These are phyloP conservation scores for Ananas comosus DNA, from an alignment of 176 grass and related monocot species.

Conservation along the genomic window DNA sequence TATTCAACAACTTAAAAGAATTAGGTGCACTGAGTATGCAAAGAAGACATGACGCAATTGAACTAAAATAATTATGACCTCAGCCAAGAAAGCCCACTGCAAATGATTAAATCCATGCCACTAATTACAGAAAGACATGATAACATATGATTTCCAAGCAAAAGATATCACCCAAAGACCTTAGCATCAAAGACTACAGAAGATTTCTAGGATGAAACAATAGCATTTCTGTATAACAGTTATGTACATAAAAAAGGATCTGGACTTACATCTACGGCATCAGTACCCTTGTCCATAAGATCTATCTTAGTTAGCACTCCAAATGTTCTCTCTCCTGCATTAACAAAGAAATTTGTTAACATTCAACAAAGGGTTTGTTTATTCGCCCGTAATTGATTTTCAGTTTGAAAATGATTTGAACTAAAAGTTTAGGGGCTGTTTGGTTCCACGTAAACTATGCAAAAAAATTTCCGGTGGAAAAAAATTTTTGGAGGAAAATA, in stretches of 20 bases:
- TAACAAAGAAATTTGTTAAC: conserved; percentile 7
- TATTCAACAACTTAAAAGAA: neutral
- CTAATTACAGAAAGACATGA: neutral
- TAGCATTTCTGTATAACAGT: neutral
- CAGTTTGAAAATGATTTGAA: too few relatives aligned
- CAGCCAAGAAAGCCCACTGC: neutral
- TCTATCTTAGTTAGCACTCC: conserved; percentile 99
- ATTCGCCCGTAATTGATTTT: too few relatives aligned
- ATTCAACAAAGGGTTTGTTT: neutral
- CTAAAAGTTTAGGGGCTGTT: too few relatives aligned
- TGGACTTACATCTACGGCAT: conserved; percentile 96
- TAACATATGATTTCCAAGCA: neutral
- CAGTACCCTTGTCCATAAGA: conserved; percentile 99
- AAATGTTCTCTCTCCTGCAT: conserved; percentile 89
- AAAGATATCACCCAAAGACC: neutral
- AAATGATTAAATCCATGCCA: neutral
- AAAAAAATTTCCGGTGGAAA: too few relatives aligned
- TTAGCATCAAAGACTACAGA: neutral
- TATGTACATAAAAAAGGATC: conserved; percentile 9
- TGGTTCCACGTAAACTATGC: too few relatives aligned
- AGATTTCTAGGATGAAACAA: neutral
- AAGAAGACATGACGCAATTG: neutral
- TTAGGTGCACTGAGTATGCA: neutral
- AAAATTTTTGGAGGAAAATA: too few relatives aligned
- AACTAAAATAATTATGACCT: neutral